These are phyloP conservation scores for Berkeleyomyces rouxiae DNA, from an alignment of 2,329 filamentous ascomycete genomes.

Conservation along the genomic window DNA sequence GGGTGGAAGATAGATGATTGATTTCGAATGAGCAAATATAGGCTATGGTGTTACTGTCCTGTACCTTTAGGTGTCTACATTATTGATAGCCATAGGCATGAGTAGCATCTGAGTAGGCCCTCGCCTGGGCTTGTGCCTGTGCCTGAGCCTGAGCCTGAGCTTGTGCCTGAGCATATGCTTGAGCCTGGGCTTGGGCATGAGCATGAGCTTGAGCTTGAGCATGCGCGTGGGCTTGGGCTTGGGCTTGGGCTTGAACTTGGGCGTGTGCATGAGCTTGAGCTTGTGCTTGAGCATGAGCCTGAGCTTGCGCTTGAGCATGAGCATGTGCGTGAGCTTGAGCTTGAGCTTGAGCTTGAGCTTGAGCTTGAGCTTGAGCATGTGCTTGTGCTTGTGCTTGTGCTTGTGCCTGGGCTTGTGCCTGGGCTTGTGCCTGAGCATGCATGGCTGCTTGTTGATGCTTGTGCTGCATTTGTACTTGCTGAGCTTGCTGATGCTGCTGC, in stretches of 20 bases:
- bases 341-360: constrained; percentile 10
- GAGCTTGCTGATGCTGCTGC: constrained; percentile 24
- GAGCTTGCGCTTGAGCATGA: not conserved
- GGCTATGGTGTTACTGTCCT: not conserved
- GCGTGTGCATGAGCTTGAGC: constrained; percentile 4
- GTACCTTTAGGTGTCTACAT: not conserved
- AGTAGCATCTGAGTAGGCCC: constrained; percentile 6
- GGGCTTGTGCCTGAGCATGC: constrained; percentile 26
- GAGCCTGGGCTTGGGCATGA: constrained; percentile 4
- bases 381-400: constrained; percentile 7
- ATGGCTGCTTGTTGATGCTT: constrained; percentile 24
- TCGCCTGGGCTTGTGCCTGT: not conserved
- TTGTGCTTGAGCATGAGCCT: not conserved
- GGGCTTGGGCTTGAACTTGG: not conserved
- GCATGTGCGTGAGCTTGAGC: constrained; percentile 4
- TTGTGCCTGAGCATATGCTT: constrained; percentile 2
- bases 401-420: constrained; percentile 3
- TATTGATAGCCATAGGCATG: constrained; percentile 9
- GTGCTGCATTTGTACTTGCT: constrained; percentile 7
- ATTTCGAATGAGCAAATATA: not conserved
- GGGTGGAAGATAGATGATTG: not conserved
- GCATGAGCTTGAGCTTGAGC: constrained; percentile 12
- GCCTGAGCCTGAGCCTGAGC: constrained; percentile 10
- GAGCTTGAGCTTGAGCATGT: constrained; percentile 9
- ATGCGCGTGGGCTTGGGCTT: constrained; percentile 2